A percentile compares a stretch with the other conserved stretches of the same genome.
phyloP scores from a whole-genome alignment of 768 basidiomycete genomes.

The Lentinula guzmanii region DNA sequence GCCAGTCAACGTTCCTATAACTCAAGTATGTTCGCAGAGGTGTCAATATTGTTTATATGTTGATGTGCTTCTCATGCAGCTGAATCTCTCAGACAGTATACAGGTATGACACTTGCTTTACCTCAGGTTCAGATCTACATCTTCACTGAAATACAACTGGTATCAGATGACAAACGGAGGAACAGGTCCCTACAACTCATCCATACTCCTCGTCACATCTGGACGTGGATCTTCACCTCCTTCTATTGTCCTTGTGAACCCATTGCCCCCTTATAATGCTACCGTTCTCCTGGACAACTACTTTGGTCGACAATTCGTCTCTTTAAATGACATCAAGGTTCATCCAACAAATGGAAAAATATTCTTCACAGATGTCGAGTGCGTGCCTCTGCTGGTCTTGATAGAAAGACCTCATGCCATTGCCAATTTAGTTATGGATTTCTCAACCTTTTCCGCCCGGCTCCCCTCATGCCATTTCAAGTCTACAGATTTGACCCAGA shows the following conservation, averaged over 20 bases:
- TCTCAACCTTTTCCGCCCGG: constrained; percentile 58
- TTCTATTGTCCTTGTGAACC: constrained; percentile 60
- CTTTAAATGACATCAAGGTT: constrained; percentile 73
- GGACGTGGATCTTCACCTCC: constrained; percentile 61
- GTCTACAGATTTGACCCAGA: constrained; percentile 73
- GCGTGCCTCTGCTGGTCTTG: constrained; percentile 17
- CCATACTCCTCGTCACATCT: constrained; percentile 57
- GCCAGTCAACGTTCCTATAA: constrained; percentile 44
- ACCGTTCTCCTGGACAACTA: constrained; percentile 74
- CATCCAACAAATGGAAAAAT: constrained; percentile 59
- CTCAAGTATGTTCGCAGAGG: constrained; percentile 23
- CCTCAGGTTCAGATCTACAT: constrained; percentile 1
- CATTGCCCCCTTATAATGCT: constrained; percentile 54
- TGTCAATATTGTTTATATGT: not conserved
- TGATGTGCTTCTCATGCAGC: constrained; percentile 27
- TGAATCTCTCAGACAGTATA: constrained; percentile 49
- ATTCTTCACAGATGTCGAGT: constrained; percentile 74
- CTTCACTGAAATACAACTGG: not conserved
- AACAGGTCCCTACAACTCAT: constrained; percentile 54
- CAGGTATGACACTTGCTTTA: constrained; percentile 22
- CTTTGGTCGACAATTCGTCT: constrained; percentile 78
- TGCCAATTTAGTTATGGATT: constrained; percentile 48
- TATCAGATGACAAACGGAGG: constrained; percentile 59
- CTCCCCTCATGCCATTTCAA: constrained; percentile 63
- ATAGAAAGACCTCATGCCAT: not conserved